Percentiles rank a stretch among this genome's conserved stretches.
Conservation (phyloP, 495 filamentous ascomycete species). For the Aspergillus heteromorphus region DNA sequence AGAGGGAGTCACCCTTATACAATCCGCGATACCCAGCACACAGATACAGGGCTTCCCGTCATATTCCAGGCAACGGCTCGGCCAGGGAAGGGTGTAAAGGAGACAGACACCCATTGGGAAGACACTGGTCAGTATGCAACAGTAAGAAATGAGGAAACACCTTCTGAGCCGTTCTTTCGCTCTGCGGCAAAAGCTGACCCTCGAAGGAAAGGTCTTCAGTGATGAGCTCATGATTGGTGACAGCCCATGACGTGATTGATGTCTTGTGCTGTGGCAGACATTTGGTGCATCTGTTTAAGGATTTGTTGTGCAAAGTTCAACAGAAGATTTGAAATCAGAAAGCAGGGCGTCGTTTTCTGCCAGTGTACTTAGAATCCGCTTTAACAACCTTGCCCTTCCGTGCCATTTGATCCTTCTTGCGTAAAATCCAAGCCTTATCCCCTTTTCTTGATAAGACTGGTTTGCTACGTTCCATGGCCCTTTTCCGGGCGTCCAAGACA, state of each 20-base stretch:
- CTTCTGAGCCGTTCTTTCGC: neutral
- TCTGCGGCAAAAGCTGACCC: neutral
- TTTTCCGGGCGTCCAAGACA: constrained; percentile 67
- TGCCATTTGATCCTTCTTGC: constrained; percentile 95
- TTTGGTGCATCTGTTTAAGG: neutral
- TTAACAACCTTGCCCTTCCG: constrained; percentile 93
- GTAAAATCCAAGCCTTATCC: constrained; percentile 82
- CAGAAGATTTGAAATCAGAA: constrained; percentile 33
- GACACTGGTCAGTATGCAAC: neutral
- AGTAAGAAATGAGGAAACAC: neutral
- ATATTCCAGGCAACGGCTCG: neutral
- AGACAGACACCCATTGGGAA: neutral
- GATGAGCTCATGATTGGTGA: too few relatives aligned
- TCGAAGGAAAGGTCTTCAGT: neutral
- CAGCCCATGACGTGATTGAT: neutral
- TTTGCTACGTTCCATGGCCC: constrained; percentile 36
- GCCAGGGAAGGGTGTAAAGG: neutral
- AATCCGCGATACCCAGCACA: neutral
- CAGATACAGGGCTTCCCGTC: neutral
- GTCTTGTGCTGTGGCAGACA: neutral
- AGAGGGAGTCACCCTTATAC: neutral
- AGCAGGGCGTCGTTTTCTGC: constrained; percentile 66
- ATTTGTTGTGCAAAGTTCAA: neutral
- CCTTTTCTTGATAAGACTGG: constrained; percentile 63
- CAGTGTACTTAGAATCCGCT: constrained; percentile 84